A percentile compares a stretch with the other conserved stretches of the same genome.
Evolutionary conservation across 176 grass and related monocot species (phyloP).

Genomic region (Zoysia pacifica): DNA sequence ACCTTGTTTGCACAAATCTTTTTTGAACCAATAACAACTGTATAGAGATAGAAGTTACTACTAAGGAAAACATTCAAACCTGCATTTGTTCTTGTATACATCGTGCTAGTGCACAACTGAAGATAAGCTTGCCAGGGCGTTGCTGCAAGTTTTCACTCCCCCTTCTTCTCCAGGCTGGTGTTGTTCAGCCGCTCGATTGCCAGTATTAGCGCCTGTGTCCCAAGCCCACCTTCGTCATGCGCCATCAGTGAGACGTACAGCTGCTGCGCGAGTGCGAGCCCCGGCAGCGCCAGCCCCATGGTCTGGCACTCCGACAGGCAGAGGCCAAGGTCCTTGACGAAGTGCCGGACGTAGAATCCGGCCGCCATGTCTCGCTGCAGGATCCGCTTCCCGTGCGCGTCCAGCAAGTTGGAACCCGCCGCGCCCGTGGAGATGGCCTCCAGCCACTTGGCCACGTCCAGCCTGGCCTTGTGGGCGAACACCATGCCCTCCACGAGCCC

Average conservation of each 20-base stretch:
- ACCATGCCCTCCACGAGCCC: constrained; percentile 94
- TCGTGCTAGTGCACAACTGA: not conserved
- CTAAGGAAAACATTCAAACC: not conserved
- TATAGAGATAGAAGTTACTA: not conserved
- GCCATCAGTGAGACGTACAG: constrained; percentile 84
- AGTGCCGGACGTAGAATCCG: constrained; percentile 92
- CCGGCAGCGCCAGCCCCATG: constrained; percentile 91
- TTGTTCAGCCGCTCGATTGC: constrained; percentile 86
- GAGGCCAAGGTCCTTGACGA: constrained; percentile 94
- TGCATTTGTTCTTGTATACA: not conserved
- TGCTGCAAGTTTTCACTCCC: constrained; percentile 2
- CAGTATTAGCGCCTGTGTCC: constrained; percentile 84
- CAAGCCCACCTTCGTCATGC: constrained; percentile 77
- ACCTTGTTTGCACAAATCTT: constrained; percentile 21
- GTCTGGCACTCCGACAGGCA: constrained; percentile 91
- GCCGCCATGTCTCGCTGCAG: constrained; percentile 86
- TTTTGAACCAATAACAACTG: constrained; percentile 24
- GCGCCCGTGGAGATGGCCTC: constrained; percentile 93
- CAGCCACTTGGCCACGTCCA: constrained; percentile 86
- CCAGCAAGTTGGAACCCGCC: constrained; percentile 84
- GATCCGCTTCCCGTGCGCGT: constrained; percentile 80
- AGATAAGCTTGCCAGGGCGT: not conserved
- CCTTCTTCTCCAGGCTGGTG: constrained; percentile 63
- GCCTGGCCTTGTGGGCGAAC: constrained; percentile 88
- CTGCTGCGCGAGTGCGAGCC: constrained; percentile 82